These are phyloP conservation scores for Acer saccharum DNA, from an alignment of 345 rosid genomes.

Conservation along the genomic window DNA sequence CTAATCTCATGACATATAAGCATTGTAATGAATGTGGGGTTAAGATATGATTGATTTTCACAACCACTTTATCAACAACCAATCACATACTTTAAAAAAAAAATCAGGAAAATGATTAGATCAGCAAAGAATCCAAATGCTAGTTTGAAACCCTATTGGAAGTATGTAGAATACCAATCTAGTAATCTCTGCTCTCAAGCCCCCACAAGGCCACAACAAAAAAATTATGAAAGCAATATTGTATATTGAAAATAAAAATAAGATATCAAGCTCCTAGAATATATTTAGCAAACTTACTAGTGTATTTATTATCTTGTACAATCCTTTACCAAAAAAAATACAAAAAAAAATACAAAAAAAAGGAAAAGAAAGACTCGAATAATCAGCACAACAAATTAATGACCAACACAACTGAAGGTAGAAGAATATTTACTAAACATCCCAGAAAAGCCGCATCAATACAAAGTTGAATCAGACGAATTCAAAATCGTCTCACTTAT, in stretches of 20 bases:
- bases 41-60: too few species aligned
- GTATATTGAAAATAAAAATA: too few species aligned
- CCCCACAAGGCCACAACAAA: neutral
- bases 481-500: constrained; percentile 46
- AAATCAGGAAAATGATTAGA: too few species aligned
- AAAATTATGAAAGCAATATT: neutral
- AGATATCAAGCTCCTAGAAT: neutral
- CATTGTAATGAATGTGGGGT: too few species aligned
- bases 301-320: constrained; percentile 7
- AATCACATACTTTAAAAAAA: too few species aligned
- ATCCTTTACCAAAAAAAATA: neutral
- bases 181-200: too few species aligned
- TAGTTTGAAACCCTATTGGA: too few species aligned
- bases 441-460: constrained; percentile 6
- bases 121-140: too few species aligned
- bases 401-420: neutral
- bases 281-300: constrained; percentile 2
- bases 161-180: too few species aligned
- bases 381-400: neutral
- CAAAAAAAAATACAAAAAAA: too few species aligned
- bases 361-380: neutral
- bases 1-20: too few species aligned
- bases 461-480: neutral
- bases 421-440: constrained; percentile 7
- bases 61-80: too few species aligned